phyloP scores from a whole-genome alignment of 2,329 filamentous ascomycete species.

The Stromatinia cepivora region DNA sequence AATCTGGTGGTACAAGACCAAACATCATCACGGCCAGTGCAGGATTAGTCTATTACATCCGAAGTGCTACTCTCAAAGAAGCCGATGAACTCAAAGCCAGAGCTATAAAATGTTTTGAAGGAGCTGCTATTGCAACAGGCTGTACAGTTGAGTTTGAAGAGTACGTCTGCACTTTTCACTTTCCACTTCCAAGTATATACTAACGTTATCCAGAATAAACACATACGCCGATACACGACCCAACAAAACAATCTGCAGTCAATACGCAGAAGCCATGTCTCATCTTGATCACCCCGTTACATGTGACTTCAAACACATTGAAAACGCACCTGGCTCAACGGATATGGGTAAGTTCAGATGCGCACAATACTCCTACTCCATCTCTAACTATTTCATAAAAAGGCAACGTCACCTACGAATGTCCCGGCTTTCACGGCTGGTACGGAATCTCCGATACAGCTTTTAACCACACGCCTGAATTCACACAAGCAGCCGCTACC shows the following conservation, averaged over 20 bases:
- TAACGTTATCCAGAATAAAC: conserved; percentile 25
- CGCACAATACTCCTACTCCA: conserved; percentile 26
- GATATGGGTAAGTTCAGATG: conserved; percentile 36
- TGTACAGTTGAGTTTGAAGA: conserved; percentile 38
- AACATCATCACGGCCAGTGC: conserved; percentile 43
- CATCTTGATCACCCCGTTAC: conserved; percentile 24
- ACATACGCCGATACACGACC: conserved; percentile 32
- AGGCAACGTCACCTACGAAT: conserved; percentile 57
- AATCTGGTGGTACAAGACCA: conserved; percentile 41
- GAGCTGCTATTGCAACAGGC: conserved; percentile 34
- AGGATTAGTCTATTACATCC: conserved; percentile 29
- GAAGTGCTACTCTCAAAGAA: conserved; percentile 29
- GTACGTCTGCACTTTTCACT: conserved; percentile 27
- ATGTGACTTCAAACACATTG: conserved; percentile 23
- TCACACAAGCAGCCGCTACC: conserved; percentile 39
- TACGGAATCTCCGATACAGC: conserved; percentile 52
- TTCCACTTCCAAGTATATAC: neutral
- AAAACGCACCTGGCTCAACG: conserved; percentile 29
- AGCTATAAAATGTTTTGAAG: conserved; percentile 35
- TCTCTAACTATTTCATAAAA: conserved; percentile 50
- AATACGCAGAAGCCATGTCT: conserved; percentile 29
- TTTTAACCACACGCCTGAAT: conserved; percentile 55
- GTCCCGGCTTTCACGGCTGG: conserved; percentile 55
- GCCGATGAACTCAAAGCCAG: conserved; percentile 27
- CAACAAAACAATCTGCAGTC: conserved; percentile 29